Evolutionary conservation across 345 rosid species (phyloP).

Genomic region (Streptanthus diversifolius): DNA sequence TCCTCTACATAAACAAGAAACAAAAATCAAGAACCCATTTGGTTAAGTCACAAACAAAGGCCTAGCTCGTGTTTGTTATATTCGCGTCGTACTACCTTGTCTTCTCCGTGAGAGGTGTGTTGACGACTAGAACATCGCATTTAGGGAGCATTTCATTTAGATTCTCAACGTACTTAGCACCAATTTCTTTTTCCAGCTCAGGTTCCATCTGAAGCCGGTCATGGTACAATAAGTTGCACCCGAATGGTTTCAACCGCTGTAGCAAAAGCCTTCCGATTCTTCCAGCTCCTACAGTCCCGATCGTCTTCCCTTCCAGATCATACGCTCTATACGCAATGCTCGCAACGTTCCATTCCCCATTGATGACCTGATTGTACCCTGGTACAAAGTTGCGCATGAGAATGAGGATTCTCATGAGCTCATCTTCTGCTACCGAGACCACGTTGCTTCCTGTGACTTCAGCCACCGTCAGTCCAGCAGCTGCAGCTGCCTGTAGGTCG

Average conservation of each 20-base stretch:
- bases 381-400: slow-evolving; percentile 88
- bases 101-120: slow-evolving; percentile 85
- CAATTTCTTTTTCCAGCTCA: slow-evolving; percentile 58
- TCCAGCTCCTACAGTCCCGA: slow-evolving; percentile 90
- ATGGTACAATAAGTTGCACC: slow-evolving; percentile 82
- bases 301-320: slow-evolving; percentile 93
- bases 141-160: slow-evolving; percentile 78
- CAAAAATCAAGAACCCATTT: not conserved
- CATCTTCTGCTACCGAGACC: slow-evolving; percentile 94
- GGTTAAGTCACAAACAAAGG: not conserved
- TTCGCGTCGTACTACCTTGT: slow-evolving; percentile 45
- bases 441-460: slow-evolving; percentile 94
- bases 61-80: not conserved
- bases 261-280: slow-evolving; percentile 85
- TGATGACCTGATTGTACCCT: slow-evolving; percentile 73
- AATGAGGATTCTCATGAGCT: slow-evolving; percentile 91
- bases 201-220: slow-evolving; percentile 77
- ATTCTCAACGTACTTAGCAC: slow-evolving; percentile 79
- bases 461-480: slow-evolving; percentile 84
- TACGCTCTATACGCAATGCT: slow-evolving; percentile 80
- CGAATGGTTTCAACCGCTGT: slow-evolving; percentile 85
- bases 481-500: slow-evolving; percentile 83
- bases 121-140: slow-evolving; percentile 80
- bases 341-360: slow-evolving; percentile 94
- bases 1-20: slow-evolving; percentile 44